Conservation (phyloP, 441 rosid species). For the Mallotus repandus region DNA sequence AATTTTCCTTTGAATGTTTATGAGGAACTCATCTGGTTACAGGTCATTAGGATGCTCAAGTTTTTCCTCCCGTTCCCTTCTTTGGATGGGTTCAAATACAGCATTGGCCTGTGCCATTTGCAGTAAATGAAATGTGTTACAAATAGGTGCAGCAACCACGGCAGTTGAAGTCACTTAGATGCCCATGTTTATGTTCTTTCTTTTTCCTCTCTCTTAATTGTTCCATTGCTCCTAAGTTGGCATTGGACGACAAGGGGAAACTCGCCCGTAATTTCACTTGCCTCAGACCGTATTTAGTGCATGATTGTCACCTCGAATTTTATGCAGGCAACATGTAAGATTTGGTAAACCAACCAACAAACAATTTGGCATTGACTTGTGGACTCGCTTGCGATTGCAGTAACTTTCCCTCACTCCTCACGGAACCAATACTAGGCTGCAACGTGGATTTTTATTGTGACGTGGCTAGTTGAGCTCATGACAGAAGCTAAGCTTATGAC, state of each 20-base stretch:
- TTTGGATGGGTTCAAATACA: background rate
- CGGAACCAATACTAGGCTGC: no score
- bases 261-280: background rate
- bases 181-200: background rate
- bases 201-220: background rate
- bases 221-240: background rate
- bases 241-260: background rate
- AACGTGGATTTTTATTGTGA: no score
- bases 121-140: background rate
- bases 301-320: background rate
- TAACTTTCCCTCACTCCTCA: background rate
- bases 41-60: slow-evolving; percentile 5
- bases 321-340: background rate
- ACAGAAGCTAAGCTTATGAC: no score
- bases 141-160: background rate
- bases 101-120: background rate
- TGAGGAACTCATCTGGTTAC: slow-evolving; percentile 11
- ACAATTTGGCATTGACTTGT: background rate
- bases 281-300: background rate
- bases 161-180: background rate
- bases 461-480: no score
- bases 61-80: slow-evolving; percentile 1
- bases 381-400: background rate
- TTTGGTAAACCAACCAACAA: background rate
- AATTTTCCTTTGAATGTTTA: slow-evolving; percentile 9